phyloP scores from a whole-genome alignment of 441 rosid genomes.

The Populus hybrid region DNA sequence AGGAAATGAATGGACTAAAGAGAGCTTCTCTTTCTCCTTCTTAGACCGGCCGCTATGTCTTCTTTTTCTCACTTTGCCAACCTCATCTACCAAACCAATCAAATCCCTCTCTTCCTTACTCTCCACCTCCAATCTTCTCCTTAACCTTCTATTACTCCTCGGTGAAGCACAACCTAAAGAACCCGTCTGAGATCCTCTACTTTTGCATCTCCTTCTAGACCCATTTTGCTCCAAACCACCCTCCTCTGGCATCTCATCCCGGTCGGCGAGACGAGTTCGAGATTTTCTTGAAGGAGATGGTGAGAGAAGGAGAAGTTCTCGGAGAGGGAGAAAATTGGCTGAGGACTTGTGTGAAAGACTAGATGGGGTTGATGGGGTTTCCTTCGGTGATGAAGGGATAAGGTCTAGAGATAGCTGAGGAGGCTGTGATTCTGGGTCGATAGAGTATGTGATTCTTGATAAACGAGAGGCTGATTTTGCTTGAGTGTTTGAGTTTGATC shows the following conservation, averaged over 20 bases:
- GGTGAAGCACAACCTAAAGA: constrained; percentile 54
- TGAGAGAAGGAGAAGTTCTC: constrained; percentile 69
- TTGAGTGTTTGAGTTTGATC: constrained; percentile 41
- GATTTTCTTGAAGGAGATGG: constrained; percentile 68
- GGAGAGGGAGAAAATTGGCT: constrained; percentile 43
- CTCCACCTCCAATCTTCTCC: constrained; percentile 60
- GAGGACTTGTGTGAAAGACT: constrained; percentile 34
- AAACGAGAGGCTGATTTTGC: constrained; percentile 57
- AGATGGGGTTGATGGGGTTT: constrained; percentile 26
- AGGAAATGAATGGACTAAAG: constrained; percentile 37
- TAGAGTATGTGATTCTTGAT: constrained; percentile 31
- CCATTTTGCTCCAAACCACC: constrained; percentile 40
- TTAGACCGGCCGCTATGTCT: constrained; percentile 48
- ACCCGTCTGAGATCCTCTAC: constrained; percentile 50
- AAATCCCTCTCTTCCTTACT: constrained; percentile 64
- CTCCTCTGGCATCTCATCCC: constrained; percentile 57
- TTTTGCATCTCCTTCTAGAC: constrained; percentile 48
- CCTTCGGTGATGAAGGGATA: constrained; percentile 41
- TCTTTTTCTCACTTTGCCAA: constrained; percentile 44
- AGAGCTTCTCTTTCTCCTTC: constrained; percentile 84
- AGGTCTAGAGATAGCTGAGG: constrained; percentile 49
- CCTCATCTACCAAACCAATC: constrained; percentile 41
- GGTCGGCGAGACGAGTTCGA: constrained; percentile 57
- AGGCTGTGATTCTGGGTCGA: constrained; percentile 29
- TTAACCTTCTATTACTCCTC: constrained; percentile 49